These are phyloP conservation scores for Cornus kousa DNA, from an alignment of 148 eudicot genomes.

Conservation along the genomic window DNA sequence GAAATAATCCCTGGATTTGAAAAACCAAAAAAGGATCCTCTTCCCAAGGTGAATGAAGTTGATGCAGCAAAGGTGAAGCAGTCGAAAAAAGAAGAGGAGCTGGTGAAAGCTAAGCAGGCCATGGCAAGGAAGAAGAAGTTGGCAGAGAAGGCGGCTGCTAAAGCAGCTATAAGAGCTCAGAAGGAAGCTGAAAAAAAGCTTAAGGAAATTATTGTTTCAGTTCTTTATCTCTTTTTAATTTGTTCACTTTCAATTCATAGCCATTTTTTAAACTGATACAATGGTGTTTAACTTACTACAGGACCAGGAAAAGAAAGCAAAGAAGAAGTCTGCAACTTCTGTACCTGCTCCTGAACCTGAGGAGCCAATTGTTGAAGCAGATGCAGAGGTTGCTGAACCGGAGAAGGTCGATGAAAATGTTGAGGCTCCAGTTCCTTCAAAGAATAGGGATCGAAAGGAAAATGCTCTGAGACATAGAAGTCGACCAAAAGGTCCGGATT, in stretches of 20 bases:
- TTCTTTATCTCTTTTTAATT: neutral
- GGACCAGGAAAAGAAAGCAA: constrained; percentile 77
- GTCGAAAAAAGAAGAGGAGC: constrained; percentile 73
- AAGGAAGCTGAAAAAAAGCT: constrained; percentile 96
- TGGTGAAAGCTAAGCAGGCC: constrained; percentile 71
- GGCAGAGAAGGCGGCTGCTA: constrained; percentile 85
- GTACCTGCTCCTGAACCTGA: constrained; percentile 34
- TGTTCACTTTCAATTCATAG: neutral
- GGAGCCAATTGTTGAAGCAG: constrained; percentile 38
- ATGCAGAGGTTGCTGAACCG: constrained; percentile 29
- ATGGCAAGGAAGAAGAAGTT: constrained; percentile 85
- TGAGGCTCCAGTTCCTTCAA: constrained; percentile 32
- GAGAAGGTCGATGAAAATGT: constrained; percentile 38
- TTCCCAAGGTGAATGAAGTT: constrained; percentile 33
- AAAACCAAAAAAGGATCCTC: constrained; percentile 31
- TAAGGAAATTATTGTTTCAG: constrained; percentile 45
- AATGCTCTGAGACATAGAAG: constrained; percentile 29
- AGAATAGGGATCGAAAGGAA: constrained; percentile 52
- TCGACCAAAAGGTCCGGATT: constrained; percentile 40
- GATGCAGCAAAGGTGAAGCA: constrained; percentile 67
- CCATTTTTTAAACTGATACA: constrained; percentile 1
- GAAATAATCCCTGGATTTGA: constrained; percentile 36
- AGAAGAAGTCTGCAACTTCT: constrained; percentile 62
- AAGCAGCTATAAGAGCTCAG: constrained; percentile 80
- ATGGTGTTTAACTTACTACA: constrained; percentile 21